Percentiles rank a stretch among this genome's conserved stretches.
phyloP scores from a whole-genome alignment of 2,329 filamentous ascomycete species.

The Fusarium sarcochroum region DNA sequence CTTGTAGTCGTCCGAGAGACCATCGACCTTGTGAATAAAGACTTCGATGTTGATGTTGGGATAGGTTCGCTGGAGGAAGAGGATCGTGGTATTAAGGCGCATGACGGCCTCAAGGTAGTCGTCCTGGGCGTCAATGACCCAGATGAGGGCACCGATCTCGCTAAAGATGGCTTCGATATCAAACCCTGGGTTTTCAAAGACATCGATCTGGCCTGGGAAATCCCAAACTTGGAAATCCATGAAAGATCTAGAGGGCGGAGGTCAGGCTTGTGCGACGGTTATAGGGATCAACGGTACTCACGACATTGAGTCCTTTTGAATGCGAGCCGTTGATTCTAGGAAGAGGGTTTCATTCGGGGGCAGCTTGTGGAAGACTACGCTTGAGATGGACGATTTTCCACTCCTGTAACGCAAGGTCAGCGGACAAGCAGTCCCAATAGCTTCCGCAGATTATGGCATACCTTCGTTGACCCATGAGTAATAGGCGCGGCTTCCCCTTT shows the following conservation, averaged over 20 bases:
- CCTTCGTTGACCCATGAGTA: constrained; percentile 97
- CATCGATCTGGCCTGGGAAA: constrained; percentile 92
- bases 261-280: background rate
- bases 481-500: constrained; percentile 83
- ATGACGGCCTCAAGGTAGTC: constrained; percentile 95
- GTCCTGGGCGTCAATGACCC: constrained; percentile 98
- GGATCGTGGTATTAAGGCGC: constrained; percentile 88
- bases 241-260: constrained; percentile 77
- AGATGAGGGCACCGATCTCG: constrained; percentile 93
- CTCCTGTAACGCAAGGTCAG: constrained; percentile 71
- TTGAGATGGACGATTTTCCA: constrained; percentile 98
- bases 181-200: constrained; percentile 88
- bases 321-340: constrained; percentile 92
- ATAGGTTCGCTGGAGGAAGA: constrained; percentile 89
- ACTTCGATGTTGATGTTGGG: constrained; percentile 97
- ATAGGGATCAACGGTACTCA: constrained; percentile 62
- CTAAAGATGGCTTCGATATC: constrained; percentile 95
- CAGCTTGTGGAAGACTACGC: constrained; percentile 99
- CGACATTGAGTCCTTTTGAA: constrained; percentile 97
- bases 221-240: constrained; percentile 99
- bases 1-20: constrained; percentile 96
- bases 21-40: constrained; percentile 99
- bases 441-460: constrained; percentile 57
- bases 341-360: constrained; percentile 96
- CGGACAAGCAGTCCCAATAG: background rate